A percentile compares a stretch with the other conserved stretches of the same genome.
phyloP scores from a whole-genome alignment of 2,329 filamentous ascomycete species.

The Hypocreales sp. region DNA sequence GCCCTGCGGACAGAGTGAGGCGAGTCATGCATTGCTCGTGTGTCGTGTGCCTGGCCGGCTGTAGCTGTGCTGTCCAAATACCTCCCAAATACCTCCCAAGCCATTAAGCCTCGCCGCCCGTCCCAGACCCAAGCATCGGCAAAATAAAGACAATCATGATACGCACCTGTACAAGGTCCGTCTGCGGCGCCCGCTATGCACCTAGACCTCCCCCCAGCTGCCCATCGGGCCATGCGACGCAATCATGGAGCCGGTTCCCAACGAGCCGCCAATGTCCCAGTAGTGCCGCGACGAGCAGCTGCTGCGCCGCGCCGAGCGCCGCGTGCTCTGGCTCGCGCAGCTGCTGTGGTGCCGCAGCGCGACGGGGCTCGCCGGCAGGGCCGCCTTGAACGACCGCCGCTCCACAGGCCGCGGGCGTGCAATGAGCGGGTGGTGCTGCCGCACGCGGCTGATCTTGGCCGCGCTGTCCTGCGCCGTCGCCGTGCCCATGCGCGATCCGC shows the following conservation, averaged over 20 bases:
- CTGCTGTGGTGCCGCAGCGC: constrained; percentile 41
- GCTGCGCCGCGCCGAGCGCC: constrained; percentile 51
- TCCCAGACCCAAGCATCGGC: too few species aligned
- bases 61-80: too few species aligned
- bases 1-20: too few species aligned
- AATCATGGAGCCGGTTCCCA: constrained; percentile 60
- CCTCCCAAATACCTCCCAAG: too few species aligned
- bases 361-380: constrained; percentile 31
- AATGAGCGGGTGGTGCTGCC: constrained; percentile 79
- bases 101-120: too few species aligned
- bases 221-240: constrained; percentile 53
- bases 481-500: constrained; percentile 30
- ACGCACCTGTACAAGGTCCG: too few species aligned
- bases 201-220: constrained; percentile 68
- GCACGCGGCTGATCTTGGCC: constrained; percentile 67
- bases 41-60: too few species aligned
- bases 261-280: constrained; percentile 77
- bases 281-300: constrained; percentile 69
- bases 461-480: constrained; percentile 47
- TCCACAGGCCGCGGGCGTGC: constrained; percentile 36
- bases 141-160: too few species aligned
- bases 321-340: constrained; percentile 79
- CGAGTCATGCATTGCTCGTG: too few species aligned
- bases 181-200: too few species aligned
- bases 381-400: constrained; percentile 40